Conservation (phyloP, 2,329 filamentous ascomycete genomes). For the Pseudogymnoascus sp. region DNA sequence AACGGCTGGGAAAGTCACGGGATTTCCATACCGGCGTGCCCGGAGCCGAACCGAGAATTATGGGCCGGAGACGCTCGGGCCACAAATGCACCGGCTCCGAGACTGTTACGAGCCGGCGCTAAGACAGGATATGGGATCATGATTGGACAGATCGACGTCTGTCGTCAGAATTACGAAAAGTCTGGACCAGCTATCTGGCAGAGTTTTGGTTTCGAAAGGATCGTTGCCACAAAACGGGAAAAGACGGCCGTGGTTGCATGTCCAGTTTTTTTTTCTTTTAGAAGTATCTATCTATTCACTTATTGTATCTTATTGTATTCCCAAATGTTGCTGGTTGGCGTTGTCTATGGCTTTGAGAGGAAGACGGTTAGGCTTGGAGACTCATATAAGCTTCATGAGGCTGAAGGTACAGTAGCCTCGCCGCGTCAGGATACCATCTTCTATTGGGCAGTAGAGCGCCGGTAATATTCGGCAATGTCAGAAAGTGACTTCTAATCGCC, state of each 20-base stretch:
- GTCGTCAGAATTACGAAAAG: not conserved
- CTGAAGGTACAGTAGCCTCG: not conserved
- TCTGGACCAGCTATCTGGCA: not conserved
- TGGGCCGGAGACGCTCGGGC: slow-evolving; percentile 5
- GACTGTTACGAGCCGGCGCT: not conserved
- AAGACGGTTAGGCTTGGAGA: not conserved
- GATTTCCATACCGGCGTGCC: slow-evolving; percentile 13
- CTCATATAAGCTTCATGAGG: not conserved
- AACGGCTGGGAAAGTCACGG: not conserved
- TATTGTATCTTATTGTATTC: not conserved
- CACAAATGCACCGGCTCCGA: not conserved
- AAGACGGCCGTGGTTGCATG: not conserved
- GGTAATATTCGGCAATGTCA: not conserved
- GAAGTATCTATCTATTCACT: not conserved
- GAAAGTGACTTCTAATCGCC: not conserved
- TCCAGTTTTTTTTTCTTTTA: not conserved
- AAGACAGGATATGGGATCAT: not conserved
- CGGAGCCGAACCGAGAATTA: slow-evolving; percentile 14
- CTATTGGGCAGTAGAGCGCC: not conserved
- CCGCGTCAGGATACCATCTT: not conserved
- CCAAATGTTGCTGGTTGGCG: not conserved
- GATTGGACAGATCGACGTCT: not conserved
- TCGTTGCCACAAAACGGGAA: not conserved
- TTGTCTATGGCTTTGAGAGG: not conserved
- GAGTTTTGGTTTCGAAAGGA: not conserved